Conservation (phyloP, 192 early-diverging fungal genomes). For the Entomortierella parvispora region DNA sequence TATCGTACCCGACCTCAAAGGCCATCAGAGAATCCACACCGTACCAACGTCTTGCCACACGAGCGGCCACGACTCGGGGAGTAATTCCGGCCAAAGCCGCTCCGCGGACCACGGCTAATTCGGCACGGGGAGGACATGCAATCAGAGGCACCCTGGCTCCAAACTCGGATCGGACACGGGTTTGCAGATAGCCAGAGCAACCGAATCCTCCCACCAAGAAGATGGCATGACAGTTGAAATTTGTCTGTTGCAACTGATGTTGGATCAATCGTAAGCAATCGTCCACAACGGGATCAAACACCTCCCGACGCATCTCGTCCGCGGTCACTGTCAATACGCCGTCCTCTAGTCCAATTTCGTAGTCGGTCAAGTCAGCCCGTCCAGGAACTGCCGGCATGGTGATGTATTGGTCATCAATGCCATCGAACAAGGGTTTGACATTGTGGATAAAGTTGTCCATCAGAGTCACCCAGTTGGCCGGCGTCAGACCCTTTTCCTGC, state of each 20-base stretch:
- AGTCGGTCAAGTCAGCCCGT: constrained; percentile 39
- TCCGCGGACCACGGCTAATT: constrained; percentile 62
- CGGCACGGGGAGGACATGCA: constrained; percentile 58
- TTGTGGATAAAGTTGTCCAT: constrained; percentile 61
- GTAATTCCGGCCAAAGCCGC: constrained; percentile 60
- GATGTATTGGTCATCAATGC: constrained; percentile 51
- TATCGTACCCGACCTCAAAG: constrained; percentile 54
- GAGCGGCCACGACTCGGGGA: constrained; percentile 53
- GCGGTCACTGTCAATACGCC: constrained; percentile 58
- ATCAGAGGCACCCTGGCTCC: constrained; percentile 44
- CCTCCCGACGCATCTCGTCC: constrained; percentile 55
- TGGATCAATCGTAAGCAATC: constrained; percentile 60
- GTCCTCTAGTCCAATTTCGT: constrained; percentile 50
- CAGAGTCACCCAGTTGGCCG: constrained; percentile 34
- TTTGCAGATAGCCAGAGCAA: constrained; percentile 57
- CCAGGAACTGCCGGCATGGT: constrained; percentile 51
- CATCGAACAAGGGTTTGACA: constrained; percentile 60
- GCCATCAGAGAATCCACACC: constrained; percentile 56
- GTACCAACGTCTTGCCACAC: constrained; percentile 60
- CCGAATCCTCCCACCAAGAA: constrained; percentile 68
- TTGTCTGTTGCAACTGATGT: constrained; percentile 55
- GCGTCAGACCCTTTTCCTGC: constrained; percentile 25
- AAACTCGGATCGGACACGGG: constrained; percentile 57
- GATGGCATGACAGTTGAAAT: constrained; percentile 50
- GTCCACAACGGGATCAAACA: constrained; percentile 66